Evolutionary conservation across 1,284 basidiomycete species (phyloP).

Genomic region (Ceraceosorus guamensis): DNA sequence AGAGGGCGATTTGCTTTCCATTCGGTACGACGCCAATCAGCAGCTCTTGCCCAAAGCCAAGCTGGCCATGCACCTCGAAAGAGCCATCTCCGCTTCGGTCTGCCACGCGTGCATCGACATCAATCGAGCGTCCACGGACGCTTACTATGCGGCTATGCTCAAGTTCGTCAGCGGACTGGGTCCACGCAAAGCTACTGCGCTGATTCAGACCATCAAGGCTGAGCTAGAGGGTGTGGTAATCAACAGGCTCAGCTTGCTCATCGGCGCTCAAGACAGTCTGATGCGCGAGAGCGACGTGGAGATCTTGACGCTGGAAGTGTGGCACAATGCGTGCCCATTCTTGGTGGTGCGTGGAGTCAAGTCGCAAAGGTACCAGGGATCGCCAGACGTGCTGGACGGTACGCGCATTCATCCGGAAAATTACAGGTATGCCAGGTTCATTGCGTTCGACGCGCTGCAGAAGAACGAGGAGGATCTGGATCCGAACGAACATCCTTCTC

Average conservation of each 20-base stretch:
- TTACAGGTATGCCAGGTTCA: conserved; percentile 94
- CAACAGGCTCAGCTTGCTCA: conserved; percentile 22
- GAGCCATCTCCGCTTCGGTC: conserved; percentile 77
- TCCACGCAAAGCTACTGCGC: conserved; percentile 80
- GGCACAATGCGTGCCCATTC: conserved; percentile 63
- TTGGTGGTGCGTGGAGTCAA: conserved; percentile 57
- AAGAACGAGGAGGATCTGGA: conserved; percentile 52
- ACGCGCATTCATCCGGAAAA: conserved; percentile 97
- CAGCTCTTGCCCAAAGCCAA: conserved; percentile 71
- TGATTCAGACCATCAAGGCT: conserved; percentile 55
- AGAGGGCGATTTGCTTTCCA: conserved; percentile 36
- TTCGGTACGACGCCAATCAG: conserved; percentile 65
- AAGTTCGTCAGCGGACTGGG: conserved; percentile 90
- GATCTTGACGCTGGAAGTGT: conserved; percentile 35
- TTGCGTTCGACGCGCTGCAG: conserved; percentile 95
- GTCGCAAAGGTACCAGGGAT: conserved; percentile 50
- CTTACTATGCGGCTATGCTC: conserved; percentile 78
- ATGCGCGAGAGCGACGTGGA: conserved; percentile 25
- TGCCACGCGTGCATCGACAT: conserved; percentile 93
- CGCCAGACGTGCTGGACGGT: conserved; percentile 82
- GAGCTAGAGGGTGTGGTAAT: conserved; percentile 40
- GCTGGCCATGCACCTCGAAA: conserved; percentile 71
- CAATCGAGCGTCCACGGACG: conserved; percentile 77
- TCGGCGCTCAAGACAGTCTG: conserved; percentile 5
- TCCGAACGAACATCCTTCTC: conserved; percentile 32